Conservation (phyloP, 2,329 filamentous ascomycete genomes). For the Aspergillus aculeatinus region DNA sequence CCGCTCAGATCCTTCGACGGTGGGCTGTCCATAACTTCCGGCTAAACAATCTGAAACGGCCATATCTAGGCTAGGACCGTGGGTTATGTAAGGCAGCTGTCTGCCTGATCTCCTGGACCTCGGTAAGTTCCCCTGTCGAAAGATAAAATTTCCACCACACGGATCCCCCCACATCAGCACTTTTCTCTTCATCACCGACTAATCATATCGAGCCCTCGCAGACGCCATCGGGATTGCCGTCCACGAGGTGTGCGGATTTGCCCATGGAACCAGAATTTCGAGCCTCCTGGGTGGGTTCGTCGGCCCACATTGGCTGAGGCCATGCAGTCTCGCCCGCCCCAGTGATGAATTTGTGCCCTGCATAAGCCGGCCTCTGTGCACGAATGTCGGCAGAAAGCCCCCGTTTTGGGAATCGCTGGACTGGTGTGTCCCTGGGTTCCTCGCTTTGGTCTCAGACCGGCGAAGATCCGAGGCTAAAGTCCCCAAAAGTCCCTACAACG, state of each 20-base stretch:
- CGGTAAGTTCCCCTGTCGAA: background rate
- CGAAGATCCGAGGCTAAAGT: background rate
- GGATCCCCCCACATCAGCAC: background rate
- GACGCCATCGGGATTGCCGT: background rate
- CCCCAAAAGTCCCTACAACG: background rate
- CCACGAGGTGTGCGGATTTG: slow-evolving; percentile 11
- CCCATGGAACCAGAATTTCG: slow-evolving; percentile 10
- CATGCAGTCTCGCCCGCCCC: slow-evolving; percentile 7
- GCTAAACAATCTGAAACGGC: background rate
- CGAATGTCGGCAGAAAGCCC: slow-evolving; percentile 7
- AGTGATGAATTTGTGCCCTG: slow-evolving; percentile 7
- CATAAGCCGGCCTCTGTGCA: slow-evolving; percentile 16
- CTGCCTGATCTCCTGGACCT: background rate
- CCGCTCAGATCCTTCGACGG: background rate
- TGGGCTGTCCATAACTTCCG: background rate
- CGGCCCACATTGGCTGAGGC: slow-evolving; percentile 14
- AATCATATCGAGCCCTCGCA: slow-evolving; percentile 6
- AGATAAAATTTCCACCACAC: slow-evolving; percentile 6
- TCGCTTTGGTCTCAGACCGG: background rate
- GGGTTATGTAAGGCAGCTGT: background rate
- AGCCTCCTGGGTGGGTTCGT: slow-evolving; percentile 2
- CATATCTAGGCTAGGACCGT: background rate
- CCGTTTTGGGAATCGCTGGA: slow-evolving; percentile 4
- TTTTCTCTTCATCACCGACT: background rate
- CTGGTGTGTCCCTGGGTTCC: background rate